Base-by-base conservation (phyloP, 768 basidiomycete genomes). In the Naganishia onofrii region DNA sequence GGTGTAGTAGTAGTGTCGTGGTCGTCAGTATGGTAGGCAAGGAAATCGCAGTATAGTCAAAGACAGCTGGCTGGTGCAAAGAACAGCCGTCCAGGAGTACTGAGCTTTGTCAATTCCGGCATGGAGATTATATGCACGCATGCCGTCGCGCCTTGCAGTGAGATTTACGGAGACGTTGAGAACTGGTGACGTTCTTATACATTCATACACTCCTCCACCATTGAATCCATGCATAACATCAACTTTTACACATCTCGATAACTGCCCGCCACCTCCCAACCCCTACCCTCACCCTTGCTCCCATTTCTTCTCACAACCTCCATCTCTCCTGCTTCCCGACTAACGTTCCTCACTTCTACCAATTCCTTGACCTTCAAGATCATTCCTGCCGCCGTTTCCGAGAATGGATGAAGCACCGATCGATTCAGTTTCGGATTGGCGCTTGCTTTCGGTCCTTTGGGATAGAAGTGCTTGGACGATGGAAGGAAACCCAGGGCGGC, bases 291-390 rank as follows among this genome's bases (percentile, higher is more conserved):
- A 23, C 73, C 70, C 52, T 75, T 75, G n/a, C 68, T 56, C 28
- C 66, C 64, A 38, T 65, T 60, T 52, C 74, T 73, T 32, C 71
- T 70, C 67, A 70, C 70, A 52, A 75, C 58, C 71, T 70, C 68
- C 66, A 52, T 44, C 31, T 44, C 58, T 12, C 79, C 78, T 54
- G 77, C 72, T 51, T 73, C 71, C 71, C 78, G 70, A 0, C 88
- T 86, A 19, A 96, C 92, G 77, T 94, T 95, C 79, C 88, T 85
- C 52, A 97, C 93, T 76, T 90, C 86, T 12, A 96, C 86, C 53
- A 97, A 83, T 82, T 97, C 93, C 84, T 96, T 97, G 68, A 96
- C 87, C 28, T 82, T 82, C 57, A 97, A 83, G 60, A 96, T 93
- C 80, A 91, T 90, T 17, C 94, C 93, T 0, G 92, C 93, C 3